Conservation (phyloP, 495 filamentous ascomycete species). For the Aspergillus ostianus region DNA sequence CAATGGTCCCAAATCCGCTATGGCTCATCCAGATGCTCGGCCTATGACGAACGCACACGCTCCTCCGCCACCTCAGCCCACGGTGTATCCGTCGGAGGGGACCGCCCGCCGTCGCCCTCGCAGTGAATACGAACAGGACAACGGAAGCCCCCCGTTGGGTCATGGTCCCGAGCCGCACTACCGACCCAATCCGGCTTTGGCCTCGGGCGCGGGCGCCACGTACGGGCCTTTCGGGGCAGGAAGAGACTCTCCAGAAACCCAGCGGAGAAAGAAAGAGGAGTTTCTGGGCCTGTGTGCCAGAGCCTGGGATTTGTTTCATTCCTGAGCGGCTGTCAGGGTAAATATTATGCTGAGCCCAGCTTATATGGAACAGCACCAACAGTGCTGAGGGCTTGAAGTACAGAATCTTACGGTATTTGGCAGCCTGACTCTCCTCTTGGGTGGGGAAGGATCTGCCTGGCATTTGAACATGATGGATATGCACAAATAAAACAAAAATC, state of each 20-base stretch:
- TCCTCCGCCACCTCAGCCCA: slow-evolving; percentile 21
- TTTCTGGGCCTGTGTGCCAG: slow-evolving; percentile 82
- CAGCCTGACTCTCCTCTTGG: background rate
- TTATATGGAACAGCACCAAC: background rate
- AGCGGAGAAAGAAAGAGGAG: slow-evolving; percentile 88
- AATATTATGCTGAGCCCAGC: background rate
- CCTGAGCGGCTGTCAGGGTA: slow-evolving; percentile 46
- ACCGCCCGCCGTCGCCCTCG: slow-evolving; percentile 71
- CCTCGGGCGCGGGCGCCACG: slow-evolving; percentile 54
- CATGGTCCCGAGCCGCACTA: slow-evolving; percentile 41
- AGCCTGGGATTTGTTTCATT: slow-evolving; percentile 97
- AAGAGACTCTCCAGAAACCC: slow-evolving; percentile 78
- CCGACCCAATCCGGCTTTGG: slow-evolving; percentile 66
- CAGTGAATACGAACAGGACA: slow-evolving; percentile 88
- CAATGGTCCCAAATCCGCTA: slow-evolving; percentile 37
- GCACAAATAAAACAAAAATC: slow-evolving; percentile 15
- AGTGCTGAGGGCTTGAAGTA: background rate
- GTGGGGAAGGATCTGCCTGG: background rate
- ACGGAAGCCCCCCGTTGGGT: slow-evolving; percentile 46
- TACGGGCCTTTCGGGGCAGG: slow-evolving; percentile 73
- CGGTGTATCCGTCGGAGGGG: slow-evolving; percentile 34
- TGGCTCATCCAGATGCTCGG: slow-evolving; percentile 29
- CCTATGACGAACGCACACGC: slow-evolving; percentile 22
- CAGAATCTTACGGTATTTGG: background rate
- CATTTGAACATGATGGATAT: slow-evolving; percentile 23